phyloP scores from a whole-genome alignment of 768 basidiomycete genomes.

The Tricholoma sp. region DNA sequence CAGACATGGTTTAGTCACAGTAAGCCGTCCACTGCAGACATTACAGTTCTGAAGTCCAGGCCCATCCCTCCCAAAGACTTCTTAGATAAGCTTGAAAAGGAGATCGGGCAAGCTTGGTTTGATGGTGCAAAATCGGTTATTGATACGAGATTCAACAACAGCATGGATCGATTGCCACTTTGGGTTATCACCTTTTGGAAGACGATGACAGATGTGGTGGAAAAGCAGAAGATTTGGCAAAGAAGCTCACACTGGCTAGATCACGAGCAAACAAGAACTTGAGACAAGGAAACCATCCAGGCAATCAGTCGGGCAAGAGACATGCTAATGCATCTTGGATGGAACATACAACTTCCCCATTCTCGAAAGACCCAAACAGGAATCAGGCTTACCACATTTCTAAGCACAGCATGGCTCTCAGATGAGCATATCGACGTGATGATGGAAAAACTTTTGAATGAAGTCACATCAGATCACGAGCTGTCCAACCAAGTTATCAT shows the following conservation, averaged over 20 bases:
- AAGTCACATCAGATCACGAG: background rate
- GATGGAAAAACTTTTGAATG: background rate
- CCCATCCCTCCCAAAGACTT: constrained; percentile 1
- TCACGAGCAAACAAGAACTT: background rate
- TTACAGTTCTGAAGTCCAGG: background rate
- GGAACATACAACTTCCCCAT: background rate
- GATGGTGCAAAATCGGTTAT: constrained; percentile 15
- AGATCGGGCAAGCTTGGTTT: constrained; percentile 17
- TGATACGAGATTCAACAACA: constrained; percentile 13
- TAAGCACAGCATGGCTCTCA: constrained; percentile 1
- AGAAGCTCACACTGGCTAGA: background rate
- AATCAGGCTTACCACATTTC: background rate
- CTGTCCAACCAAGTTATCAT: background rate
- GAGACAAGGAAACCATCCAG: background rate
- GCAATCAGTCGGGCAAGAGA: background rate
- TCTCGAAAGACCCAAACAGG: background rate
- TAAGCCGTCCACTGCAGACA: background rate
- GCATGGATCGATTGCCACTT: constrained; percentile 12
- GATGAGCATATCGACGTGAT: constrained; percentile 7
- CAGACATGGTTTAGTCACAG: background rate
- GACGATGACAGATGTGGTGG: background rate
- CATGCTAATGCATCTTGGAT: background rate
- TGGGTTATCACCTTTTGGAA: constrained; percentile 13
- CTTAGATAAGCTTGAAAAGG: constrained; percentile 1
- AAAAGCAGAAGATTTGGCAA: constrained; percentile 1